phyloP scores from a whole-genome alignment of 83 land plant genomes.

The Diphasiastrum complanatum region DNA sequence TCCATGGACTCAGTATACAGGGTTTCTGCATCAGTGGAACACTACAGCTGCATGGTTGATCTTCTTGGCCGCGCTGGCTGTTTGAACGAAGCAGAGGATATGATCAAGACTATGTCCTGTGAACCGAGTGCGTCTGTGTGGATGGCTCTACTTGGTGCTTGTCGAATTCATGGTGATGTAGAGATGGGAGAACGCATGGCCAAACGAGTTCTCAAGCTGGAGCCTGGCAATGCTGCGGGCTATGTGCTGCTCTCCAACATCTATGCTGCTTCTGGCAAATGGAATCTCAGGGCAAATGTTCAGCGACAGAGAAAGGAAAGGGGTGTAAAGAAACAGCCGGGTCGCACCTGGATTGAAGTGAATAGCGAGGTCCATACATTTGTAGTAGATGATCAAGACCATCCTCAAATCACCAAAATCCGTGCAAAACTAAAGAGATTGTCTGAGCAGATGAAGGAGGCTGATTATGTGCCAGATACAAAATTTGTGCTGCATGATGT shows the following conservation, averaged over 20 bases:
- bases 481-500: too few species aligned
- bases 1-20: slow-evolving; percentile 17
- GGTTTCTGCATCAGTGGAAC: too few species aligned
- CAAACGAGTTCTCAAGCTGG: slow-evolving; percentile 14
- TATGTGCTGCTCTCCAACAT: slow-evolving; percentile 24
- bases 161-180: slow-evolving; percentile 22
- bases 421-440: slow-evolving; percentile 21
- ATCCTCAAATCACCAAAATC: slow-evolving; percentile 19
- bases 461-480: too few species aligned
- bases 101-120: slow-evolving; percentile 33
- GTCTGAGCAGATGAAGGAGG: too few species aligned
- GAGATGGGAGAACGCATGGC: slow-evolving; percentile 18
- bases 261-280: slow-evolving; percentile 21
- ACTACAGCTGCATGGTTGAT: too few species aligned
- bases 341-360: slow-evolving; percentile 39
- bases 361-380: slow-evolving; percentile 30
- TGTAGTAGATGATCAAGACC: slow-evolving; percentile 26
- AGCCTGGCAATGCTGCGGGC: slow-evolving; percentile 26
- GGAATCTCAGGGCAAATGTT: slow-evolving; percentile 14
- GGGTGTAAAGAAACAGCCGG: slow-evolving; percentile 27
- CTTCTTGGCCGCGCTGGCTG: slow-evolving; percentile 39
- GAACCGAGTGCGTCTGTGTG: slow-evolving; percentile 29
- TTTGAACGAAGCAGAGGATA: slow-evolving; percentile 25
- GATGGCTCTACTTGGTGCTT: slow-evolving; percentile 29
- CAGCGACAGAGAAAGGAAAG: slow-evolving; percentile 11